phyloP scores from a whole-genome alignment of 768 basidiomycete species.

The Fistulinella prunicolor region DNA sequence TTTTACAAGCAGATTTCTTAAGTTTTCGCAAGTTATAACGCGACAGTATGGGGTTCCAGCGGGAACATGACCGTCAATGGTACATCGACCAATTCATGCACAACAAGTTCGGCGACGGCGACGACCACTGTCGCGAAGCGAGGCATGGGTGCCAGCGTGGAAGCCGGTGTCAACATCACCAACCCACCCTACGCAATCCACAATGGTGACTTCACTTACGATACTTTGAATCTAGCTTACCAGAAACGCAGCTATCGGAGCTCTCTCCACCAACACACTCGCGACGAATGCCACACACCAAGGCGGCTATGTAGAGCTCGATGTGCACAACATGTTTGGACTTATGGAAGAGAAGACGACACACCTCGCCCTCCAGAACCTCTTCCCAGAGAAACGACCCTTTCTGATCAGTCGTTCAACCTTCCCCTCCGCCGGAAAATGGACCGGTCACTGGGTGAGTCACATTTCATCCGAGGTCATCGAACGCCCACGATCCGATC shows the following conservation, averaged over 20 bases:
- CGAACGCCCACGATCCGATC: not conserved
- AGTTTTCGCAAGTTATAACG: conserved; percentile 65
- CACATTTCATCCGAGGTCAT: not conserved
- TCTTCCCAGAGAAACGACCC: conserved; percentile 59
- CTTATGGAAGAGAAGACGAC: conserved; percentile 69
- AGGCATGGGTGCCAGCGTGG: conserved; percentile 48
- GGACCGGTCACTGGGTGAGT: conserved; percentile 69
- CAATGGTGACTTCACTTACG: too few relatives aligned
- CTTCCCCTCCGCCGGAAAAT: conserved; percentile 63
- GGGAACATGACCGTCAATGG: conserved; percentile 76
- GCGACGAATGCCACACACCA: conserved; percentile 72
- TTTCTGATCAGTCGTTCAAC: conserved; percentile 72
- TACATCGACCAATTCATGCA: conserved; percentile 48
- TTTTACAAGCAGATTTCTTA: too few relatives aligned
- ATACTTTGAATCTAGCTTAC: conserved; percentile 46
- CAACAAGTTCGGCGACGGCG: conserved; percentile 9
- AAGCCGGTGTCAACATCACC: conserved; percentile 50
- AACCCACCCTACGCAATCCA: conserved; percentile 67
- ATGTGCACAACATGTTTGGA: conserved; percentile 71
- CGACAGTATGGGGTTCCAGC: conserved; percentile 58
- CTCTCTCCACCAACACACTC: conserved; percentile 54
- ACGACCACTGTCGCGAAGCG: conserved; percentile 38
- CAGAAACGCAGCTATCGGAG: too few relatives aligned
- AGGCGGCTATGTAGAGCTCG: conserved; percentile 59
- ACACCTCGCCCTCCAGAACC: conserved; percentile 51